Conservation (phyloP, 2,329 filamentous ascomycete species). For the Fusarium humuli region DNA sequence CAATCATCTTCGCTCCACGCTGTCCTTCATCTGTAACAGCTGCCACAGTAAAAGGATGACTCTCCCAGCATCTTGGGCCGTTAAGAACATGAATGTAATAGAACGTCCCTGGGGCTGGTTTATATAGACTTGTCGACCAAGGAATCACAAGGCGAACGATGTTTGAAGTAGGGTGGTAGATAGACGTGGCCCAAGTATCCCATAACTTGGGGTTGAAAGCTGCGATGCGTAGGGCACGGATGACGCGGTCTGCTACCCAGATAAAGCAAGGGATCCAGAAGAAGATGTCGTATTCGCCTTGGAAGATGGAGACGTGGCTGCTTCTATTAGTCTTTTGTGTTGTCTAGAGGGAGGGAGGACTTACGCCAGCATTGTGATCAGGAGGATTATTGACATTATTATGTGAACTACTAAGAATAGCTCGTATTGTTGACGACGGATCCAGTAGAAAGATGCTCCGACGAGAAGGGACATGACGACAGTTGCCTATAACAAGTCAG, state of each 20-base stretch:
- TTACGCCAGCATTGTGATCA: constrained; percentile 64
- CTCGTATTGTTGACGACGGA: constrained; percentile 66
- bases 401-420: constrained; percentile 64
- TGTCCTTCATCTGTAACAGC: constrained; percentile 39
- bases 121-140: constrained; percentile 50
- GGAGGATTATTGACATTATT: constrained; percentile 60
- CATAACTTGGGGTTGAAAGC: constrained; percentile 55
- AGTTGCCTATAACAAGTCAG: constrained; percentile 50
- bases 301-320: constrained; percentile 65
- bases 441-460: constrained; percentile 61
- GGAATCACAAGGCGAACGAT: constrained; percentile 57
- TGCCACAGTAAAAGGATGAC: constrained; percentile 63
- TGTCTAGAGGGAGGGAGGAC: constrained; percentile 28
- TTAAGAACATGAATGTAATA: constrained; percentile 60
- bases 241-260: constrained; percentile 62
- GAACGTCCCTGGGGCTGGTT: constrained; percentile 55
- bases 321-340: neutral
- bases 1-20: constrained; percentile 34
- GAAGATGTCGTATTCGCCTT: constrained; percentile 60
- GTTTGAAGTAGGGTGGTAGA: constrained; percentile 54
- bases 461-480: constrained; percentile 60
- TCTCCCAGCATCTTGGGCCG: constrained; percentile 58
- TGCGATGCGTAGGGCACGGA: constrained; percentile 58
- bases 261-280: constrained; percentile 62
- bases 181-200: constrained; percentile 50